phyloP scores from a whole-genome alignment of 306 rosid species.

The Cicer judaicum region DNA sequence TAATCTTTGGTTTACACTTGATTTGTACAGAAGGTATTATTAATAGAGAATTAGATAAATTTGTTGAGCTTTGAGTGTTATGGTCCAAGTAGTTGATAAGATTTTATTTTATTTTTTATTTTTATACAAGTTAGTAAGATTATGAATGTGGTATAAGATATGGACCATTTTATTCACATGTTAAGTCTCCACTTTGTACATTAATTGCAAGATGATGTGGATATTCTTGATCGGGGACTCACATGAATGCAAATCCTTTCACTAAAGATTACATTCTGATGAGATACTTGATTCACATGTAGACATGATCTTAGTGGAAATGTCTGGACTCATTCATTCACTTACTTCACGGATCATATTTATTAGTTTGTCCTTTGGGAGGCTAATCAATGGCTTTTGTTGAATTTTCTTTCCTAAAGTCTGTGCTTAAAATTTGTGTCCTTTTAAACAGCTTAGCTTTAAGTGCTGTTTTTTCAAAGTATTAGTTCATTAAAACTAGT shows the following conservation, averaged over 20 bases:
- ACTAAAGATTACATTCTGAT: too few species aligned
- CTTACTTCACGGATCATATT: neutral
- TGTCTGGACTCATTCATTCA: too few species aligned
- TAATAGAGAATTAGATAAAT: slow-evolving; percentile 20
- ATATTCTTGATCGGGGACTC: too few species aligned
- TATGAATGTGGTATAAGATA: too few species aligned
- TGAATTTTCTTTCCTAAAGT: neutral
- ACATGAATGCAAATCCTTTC: too few species aligned
- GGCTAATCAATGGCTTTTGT: neutral
- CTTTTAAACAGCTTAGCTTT: neutral
- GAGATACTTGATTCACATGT: too few species aligned
- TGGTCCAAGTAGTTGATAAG: neutral
- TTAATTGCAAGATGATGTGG: too few species aligned
- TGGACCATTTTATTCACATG: too few species aligned
- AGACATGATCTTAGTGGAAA: neutral
- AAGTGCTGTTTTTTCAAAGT: neutral
- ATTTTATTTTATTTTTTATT: neutral
- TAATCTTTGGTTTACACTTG: neutral
- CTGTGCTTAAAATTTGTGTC: neutral
- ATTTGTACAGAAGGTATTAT: slow-evolving; percentile 47
- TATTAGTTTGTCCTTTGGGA: neutral
- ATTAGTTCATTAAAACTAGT: neutral
- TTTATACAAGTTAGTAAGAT: neutral
- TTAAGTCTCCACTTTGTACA: too few species aligned
- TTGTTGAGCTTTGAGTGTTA: slow-evolving; percentile 5